phyloP scores from a whole-genome alignment of 2,329 filamentous ascomycete species.

The Penicillium psychrosexuale region DNA sequence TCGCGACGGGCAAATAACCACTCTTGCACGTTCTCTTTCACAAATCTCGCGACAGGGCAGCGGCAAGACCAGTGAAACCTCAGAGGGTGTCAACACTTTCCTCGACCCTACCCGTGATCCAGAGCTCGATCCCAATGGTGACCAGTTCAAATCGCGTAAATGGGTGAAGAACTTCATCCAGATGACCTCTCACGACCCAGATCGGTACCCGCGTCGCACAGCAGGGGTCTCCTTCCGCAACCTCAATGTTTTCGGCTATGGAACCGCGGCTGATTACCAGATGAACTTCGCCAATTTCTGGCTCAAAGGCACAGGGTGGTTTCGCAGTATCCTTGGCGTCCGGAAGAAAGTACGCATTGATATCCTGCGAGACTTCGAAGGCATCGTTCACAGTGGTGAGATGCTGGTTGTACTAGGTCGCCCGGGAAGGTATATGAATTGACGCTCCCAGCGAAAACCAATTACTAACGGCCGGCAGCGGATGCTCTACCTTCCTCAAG shows the following conservation, averaged over 20 bases:
- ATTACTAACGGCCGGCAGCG: slow-evolving; percentile 24
- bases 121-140: slow-evolving; percentile 42
- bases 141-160: slow-evolving; percentile 42
- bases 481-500: slow-evolving; percentile 80
- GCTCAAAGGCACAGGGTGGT: slow-evolving; percentile 34
- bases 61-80: neutral
- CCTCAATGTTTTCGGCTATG: slow-evolving; percentile 45
- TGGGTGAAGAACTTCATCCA: slow-evolving; percentile 46
- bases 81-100: slow-evolving; percentile 35
- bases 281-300: slow-evolving; percentile 44
- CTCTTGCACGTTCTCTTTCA: slow-evolving; percentile 33
- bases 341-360: slow-evolving; percentile 47
- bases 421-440: slow-evolving; percentile 40
- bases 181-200: slow-evolving; percentile 31
- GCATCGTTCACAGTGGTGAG: slow-evolving; percentile 55
- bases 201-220: slow-evolving; percentile 32
- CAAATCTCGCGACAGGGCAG: slow-evolving; percentile 27
- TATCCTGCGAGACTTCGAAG: slow-evolving; percentile 63
- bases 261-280: slow-evolving; percentile 45
- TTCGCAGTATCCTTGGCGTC: slow-evolving; percentile 28
- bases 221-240: slow-evolving; percentile 46
- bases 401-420: slow-evolving; percentile 55
- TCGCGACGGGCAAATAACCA: slow-evolving; percentile 26
- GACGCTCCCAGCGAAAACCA: neutral
- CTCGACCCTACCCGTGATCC: slow-evolving; percentile 33